A percentile compares a stretch with the other conserved stretches of the same genome.
These are phyloP conservation scores for Naegleria lovaniensis DNA, from an alignment of 208 protist species.

Conservation along the genomic window DNA sequence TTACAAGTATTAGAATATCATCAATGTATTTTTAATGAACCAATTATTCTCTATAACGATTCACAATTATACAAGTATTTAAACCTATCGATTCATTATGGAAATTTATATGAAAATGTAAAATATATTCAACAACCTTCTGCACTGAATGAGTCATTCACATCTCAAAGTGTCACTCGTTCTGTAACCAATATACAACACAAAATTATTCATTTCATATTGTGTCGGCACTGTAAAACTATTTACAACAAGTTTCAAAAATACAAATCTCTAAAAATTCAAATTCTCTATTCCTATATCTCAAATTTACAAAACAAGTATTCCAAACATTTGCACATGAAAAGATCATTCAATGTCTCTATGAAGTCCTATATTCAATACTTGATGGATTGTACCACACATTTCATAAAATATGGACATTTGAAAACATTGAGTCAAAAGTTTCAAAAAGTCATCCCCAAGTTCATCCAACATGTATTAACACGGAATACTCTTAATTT, in stretches of 20 bases:
- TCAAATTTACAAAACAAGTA: neutral
- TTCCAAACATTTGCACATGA: too few relatives aligned
- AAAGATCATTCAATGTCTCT: too few relatives aligned
- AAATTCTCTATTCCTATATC: neutral
- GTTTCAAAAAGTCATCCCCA: neutral
- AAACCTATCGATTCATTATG: neutral
- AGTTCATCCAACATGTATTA: neutral
- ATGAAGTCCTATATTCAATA: neutral
- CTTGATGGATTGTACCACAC: neutral
- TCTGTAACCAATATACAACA: neutral
- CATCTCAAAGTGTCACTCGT: too few relatives aligned
- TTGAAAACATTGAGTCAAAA: neutral
- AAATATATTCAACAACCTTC: neutral
- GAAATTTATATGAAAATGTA: constrained; percentile 1
- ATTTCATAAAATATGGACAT: neutral
- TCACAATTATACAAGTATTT: neutral
- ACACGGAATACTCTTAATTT: neutral
- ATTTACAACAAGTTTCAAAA: neutral
- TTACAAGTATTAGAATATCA: neutral
- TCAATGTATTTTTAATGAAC: neutral
- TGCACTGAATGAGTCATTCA: too few relatives aligned
- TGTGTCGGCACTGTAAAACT: neutral
- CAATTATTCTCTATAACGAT: neutral
- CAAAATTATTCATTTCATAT: neutral
- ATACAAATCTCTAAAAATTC: neutral